phyloP scores from a whole-genome alignment of 192 early-diverging fungal species.

The Dissophora ornata region DNA sequence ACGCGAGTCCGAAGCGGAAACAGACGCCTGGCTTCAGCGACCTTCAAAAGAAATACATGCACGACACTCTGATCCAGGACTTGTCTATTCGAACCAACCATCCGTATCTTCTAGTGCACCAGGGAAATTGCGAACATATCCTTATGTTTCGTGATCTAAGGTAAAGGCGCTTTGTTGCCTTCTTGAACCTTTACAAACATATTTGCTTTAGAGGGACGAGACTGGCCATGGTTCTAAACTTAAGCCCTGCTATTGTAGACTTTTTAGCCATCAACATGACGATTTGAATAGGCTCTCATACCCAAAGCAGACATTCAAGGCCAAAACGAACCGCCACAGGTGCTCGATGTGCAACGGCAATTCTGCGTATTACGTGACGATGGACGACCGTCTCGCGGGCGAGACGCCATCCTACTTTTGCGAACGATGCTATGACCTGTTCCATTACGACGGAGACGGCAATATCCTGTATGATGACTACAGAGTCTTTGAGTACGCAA shows the following conservation, averaged over 20 bases:
- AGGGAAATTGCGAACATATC: constrained; percentile 83
- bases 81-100: constrained; percentile 71
- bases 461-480: constrained; percentile 65
- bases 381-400: constrained; percentile 76
- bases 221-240: too few relatives aligned
- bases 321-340: constrained; percentile 63
- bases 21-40: constrained; percentile 59
- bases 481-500: constrained; percentile 37
- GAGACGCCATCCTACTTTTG: constrained; percentile 79
- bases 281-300: constrained; percentile 63
- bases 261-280: constrained; percentile 53
- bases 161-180: constrained; percentile 49
- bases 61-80: constrained; percentile 69
- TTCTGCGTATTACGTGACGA: constrained; percentile 71
- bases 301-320: constrained; percentile 66
- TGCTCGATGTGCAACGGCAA: constrained; percentile 73
- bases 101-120: constrained; percentile 81
- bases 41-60: constrained; percentile 67
- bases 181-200: too few relatives aligned
- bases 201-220: too few relatives aligned
- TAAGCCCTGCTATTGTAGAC: background rate
- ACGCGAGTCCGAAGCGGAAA: constrained; percentile 60
- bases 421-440: constrained; percentile 73
- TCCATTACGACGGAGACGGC: constrained; percentile 72
- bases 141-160: constrained; percentile 74